Evolutionary conservation across 2,329 filamentous ascomycete genomes (phyloP).

Genomic region (Thelonectria blattea): DNA sequence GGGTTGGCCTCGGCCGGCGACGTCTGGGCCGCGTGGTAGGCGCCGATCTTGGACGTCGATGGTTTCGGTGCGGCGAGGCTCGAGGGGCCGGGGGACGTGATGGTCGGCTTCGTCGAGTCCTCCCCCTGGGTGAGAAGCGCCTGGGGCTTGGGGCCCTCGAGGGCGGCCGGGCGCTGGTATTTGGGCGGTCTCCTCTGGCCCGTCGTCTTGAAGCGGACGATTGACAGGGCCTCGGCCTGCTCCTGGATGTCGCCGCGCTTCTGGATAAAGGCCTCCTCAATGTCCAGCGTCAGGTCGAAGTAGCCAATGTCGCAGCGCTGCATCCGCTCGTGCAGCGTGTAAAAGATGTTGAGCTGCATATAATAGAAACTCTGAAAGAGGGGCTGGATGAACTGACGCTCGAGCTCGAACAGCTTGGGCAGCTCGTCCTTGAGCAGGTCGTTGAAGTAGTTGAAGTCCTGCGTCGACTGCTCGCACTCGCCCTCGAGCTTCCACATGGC

Average conservation of each 20-base stretch:
- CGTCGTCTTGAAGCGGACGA: constrained; percentile 90
- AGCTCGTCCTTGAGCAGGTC: constrained; percentile 95
- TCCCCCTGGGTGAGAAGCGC: constrained; percentile 60
- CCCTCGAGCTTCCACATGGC: constrained; percentile 94
- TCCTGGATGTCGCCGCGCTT: constrained; percentile 91
- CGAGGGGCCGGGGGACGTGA: constrained; percentile 1
- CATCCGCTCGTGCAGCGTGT: constrained; percentile 98
- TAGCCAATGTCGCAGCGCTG: constrained; percentile 97
- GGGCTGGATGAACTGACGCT: constrained; percentile 93
- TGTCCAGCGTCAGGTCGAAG: constrained; percentile 88
- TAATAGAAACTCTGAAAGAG: constrained; percentile 99
- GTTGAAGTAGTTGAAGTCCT: constrained; percentile 98
- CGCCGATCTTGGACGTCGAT: constrained; percentile 38
- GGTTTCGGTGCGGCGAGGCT: constrained; percentile 23
- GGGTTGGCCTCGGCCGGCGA: constrained; percentile 58
- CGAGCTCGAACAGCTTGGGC: constrained; percentile 86
- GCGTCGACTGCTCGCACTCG: constrained; percentile 87
- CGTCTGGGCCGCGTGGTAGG: constrained; percentile 44
- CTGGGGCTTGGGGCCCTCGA: constrained; percentile 56
- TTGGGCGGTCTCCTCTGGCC: constrained; percentile 69
- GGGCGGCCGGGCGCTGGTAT: constrained; percentile 61
- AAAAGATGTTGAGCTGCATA: constrained; percentile 99
- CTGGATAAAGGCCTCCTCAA: constrained; percentile 87
- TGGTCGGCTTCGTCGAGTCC: constrained; percentile 37
- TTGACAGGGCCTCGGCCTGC: constrained; percentile 79